Evolutionary conservation across 805 yeast species (phyloP).

Genomic region (Myxozyma nipponensis): DNA sequence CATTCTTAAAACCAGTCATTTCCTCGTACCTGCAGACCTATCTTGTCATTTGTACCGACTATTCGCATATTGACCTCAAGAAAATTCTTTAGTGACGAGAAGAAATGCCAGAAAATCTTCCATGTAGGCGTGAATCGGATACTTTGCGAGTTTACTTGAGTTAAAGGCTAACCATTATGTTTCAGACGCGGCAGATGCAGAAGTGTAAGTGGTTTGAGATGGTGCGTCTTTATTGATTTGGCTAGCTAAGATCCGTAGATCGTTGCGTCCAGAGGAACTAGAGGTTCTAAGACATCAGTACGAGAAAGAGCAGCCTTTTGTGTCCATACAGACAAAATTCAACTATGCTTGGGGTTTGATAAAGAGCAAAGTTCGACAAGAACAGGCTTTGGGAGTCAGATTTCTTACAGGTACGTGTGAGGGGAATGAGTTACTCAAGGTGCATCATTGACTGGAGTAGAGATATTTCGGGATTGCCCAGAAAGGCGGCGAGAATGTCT

Average conservation of each 20-base stretch:
- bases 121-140: slow-evolving; percentile 5
- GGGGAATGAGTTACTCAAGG: neutral
- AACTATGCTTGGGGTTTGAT: slow-evolving; percentile 96
- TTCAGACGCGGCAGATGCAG: slow-evolving; percentile 32
- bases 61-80: no score
- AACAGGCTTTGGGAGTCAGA: slow-evolving; percentile 76
- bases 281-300: slow-evolving; percentile 73
- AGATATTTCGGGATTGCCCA: slow-evolving; percentile 66
- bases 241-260: slow-evolving; percentile 3
- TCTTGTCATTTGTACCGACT: no score
- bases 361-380: slow-evolving; percentile 57
- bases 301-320: slow-evolving; percentile 72
- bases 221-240: neutral
- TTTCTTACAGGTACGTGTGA: slow-evolving; percentile 52
- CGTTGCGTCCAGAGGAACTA: slow-evolving; percentile 50
- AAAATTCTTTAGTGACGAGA: no score
- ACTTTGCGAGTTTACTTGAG: slow-evolving; percentile 1
- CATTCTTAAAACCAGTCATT: no score
- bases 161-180: neutral
- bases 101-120: slow-evolving; percentile 12
- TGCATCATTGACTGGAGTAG: no score
- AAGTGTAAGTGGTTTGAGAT: slow-evolving; percentile 19
- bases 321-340: slow-evolving; percentile 79
- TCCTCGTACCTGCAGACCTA: no score
- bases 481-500: slow-evolving; percentile 83